Base-by-base conservation (phyloP, 1,284 basidiomycete species). In the Waitea zeae region DNA sequence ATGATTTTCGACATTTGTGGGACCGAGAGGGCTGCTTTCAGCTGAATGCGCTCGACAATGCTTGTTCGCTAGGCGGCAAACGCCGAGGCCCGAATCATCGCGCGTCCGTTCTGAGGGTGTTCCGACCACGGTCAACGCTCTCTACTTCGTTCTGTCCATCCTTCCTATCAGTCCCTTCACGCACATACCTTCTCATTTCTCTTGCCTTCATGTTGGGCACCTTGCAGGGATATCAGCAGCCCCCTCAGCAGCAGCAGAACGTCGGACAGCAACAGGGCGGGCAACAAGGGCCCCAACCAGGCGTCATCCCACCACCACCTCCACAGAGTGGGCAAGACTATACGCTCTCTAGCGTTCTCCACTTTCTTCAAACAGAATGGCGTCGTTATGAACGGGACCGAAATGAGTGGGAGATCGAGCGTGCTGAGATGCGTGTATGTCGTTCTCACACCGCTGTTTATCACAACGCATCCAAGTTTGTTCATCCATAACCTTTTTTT, bases 381-480 rank as follows among this genome's bases (percentile, higher is more conserved):
- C 68, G 95, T 41, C 69, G 88, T 40, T 92, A 89, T 52, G 92
- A 97, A 54, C 79, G 88, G 52, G 92, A 98, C 59, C 72, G 93
- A 48, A 98, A 99, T 54, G 92, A 97, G 58, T 98, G 92, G 93
- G 93, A 97, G 65, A 99, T 99, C 49, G 93, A 98, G 60, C 67
- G 93, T 45, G 93, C 95, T 22, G 93, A 98, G 59, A 95, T 98
- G 89, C 70, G 92, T 65, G 92, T 89, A 46, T 48, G 81, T 72
- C 31, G 17, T 3, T 17, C 26, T 15, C 15, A 15, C 43, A 39
- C 42, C 12, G 30, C 30, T 29, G n/a, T n/a, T n/a, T n/a, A n/a
- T n/a, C n/a, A n/a, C n/a, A n/a, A n/a, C n/a, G n/a, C 31, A 22
- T 32, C 12, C 32, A 26, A 32, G 62, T 61, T 42, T 43, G 58